Evolutionary conservation across 805 yeast species (phyloP).

Genomic region (Candida jianshihensis): DNA sequence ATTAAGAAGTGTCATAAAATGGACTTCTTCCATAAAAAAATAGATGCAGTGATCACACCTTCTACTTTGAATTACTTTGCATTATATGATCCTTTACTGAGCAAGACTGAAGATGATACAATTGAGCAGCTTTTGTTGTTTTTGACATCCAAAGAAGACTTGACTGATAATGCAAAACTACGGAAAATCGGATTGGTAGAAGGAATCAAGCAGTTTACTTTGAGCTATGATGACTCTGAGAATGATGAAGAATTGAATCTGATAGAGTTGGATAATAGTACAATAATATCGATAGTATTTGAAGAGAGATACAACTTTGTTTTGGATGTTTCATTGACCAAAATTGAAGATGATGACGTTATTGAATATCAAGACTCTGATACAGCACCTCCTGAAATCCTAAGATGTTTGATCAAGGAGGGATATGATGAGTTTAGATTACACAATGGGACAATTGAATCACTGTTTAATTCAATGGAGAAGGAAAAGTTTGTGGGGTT

Average conservation of each 20-base stretch:
- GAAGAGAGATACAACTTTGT: conserved; percentile 24
- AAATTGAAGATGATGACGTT: conserved; percentile 13
- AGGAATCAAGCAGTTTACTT: conserved; percentile 22
- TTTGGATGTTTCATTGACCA: conserved; percentile 14
- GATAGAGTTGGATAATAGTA: conserved; percentile 24
- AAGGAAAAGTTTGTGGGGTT: conserved; percentile 10
- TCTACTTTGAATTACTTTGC: conserved; percentile 23
- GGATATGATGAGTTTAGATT: conserved; percentile 20
- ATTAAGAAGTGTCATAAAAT: conserved; percentile 3
- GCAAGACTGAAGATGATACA: conserved; percentile 25
- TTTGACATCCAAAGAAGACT: conserved; percentile 16
- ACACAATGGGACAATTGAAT: conserved; percentile 18
- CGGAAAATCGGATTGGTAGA: conserved; percentile 36
- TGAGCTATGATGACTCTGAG: conserved; percentile 5
- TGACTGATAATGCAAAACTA: conserved; percentile 27
- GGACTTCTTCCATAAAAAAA: conserved; percentile 17
- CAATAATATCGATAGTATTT: conserved; percentile 21
- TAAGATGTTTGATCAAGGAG: conserved; percentile 19
- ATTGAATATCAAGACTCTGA: conserved; percentile 6
- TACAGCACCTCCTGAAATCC: conserved; percentile 22
- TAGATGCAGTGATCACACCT: conserved; percentile 8
- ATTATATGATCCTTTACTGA: conserved; percentile 33
- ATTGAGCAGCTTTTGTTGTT: conserved; percentile 28
- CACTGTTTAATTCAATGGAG: conserved; percentile 13
- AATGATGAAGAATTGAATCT: conserved; percentile 12